A percentile compares a stretch with the other conserved stretches of the same genome.
These are phyloP conservation scores for Gossypium rotundifolium DNA, from an alignment of 345 rosid genomes.

Conservation along the genomic window DNA sequence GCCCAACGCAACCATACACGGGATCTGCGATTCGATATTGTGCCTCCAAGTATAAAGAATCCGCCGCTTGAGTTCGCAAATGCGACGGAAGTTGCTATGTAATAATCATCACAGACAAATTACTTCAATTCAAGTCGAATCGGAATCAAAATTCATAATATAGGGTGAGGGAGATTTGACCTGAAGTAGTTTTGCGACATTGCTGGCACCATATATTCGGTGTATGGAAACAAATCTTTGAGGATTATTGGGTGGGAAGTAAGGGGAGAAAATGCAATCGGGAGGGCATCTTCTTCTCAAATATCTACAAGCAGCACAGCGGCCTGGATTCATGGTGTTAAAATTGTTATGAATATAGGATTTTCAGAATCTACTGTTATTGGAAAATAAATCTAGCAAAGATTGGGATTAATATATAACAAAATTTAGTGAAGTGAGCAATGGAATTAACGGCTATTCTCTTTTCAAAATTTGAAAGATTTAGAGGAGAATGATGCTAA, in stretches of 20 bases:
- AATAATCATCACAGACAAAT: not conserved
- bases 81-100: conserved; percentile 43
- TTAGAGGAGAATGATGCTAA: not conserved
- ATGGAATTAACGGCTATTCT: conserved; percentile 28
- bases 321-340: conserved; percentile 19
- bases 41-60: conserved; percentile 54
- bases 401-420: not conserved
- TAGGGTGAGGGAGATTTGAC: conserved; percentile 16
- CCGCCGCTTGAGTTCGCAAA: conserved; percentile 40
- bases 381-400: not conserved
- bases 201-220: conserved; percentile 71
- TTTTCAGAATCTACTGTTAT: not conserved
- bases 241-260: conserved; percentile 54
- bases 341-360: conserved; percentile 6
- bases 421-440: not conserved
- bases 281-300: conserved; percentile 60
- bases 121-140: not conserved
- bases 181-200: conserved; percentile 65
- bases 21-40: conserved; percentile 46
- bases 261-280: conserved; percentile 63
- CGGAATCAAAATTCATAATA: no score
- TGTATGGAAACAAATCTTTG: conserved; percentile 53
- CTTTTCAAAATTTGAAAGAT: not conserved
- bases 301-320: conserved; percentile 67
- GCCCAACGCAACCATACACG: conserved; percentile 57